These are phyloP conservation scores for Papiliotrema flavescens DNA, from an alignment of 1,284 basidiomycete genomes.

Conservation along the genomic window DNA sequence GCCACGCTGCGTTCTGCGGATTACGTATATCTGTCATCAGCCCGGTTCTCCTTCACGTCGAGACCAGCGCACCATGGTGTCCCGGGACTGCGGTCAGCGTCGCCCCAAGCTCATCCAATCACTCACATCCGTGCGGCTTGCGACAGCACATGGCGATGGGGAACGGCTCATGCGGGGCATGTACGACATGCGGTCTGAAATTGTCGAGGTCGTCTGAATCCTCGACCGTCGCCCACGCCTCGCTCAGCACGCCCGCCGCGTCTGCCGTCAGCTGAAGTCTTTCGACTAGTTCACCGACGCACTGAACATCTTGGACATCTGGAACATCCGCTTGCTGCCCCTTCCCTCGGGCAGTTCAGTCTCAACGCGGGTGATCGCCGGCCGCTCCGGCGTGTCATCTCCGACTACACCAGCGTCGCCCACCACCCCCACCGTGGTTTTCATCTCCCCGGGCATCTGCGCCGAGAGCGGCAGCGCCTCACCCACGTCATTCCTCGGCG, in stretches of 20 bases:
- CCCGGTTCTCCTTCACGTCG: not conserved
- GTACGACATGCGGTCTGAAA: conserved; percentile 58
- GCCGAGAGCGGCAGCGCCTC: conserved; percentile 8
- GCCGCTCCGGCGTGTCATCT: not conserved
- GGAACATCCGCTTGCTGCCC: conserved; percentile 44
- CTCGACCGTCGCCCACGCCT: conserved; percentile 52
- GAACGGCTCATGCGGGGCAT: conserved; percentile 59
- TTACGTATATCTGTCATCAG: conserved; percentile 53
- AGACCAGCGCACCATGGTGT: conserved; percentile 38
- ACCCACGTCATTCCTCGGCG: not conserved
- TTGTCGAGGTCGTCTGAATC: conserved; percentile 52
- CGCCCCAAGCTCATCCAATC: not conserved
- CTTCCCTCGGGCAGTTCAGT: conserved; percentile 32
- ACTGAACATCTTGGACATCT: conserved; percentile 48
- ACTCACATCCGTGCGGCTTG: conserved; percentile 59
- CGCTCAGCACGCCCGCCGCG: conserved; percentile 49
- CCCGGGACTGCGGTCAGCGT: conserved; percentile 32
- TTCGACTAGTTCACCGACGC: conserved; percentile 7
- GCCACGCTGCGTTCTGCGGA: conserved; percentile 72
- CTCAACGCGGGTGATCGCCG: conserved; percentile 6
- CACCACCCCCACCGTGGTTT: not conserved
- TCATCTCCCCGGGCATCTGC: conserved; percentile 7
- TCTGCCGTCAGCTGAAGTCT: conserved; percentile 21
- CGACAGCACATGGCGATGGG: conserved; percentile 73
- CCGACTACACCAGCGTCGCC: not conserved